These are phyloP conservation scores for Aphanomyces cochlioides DNA, from an alignment of 352 stramenopile species.

Conservation along the genomic window DNA sequence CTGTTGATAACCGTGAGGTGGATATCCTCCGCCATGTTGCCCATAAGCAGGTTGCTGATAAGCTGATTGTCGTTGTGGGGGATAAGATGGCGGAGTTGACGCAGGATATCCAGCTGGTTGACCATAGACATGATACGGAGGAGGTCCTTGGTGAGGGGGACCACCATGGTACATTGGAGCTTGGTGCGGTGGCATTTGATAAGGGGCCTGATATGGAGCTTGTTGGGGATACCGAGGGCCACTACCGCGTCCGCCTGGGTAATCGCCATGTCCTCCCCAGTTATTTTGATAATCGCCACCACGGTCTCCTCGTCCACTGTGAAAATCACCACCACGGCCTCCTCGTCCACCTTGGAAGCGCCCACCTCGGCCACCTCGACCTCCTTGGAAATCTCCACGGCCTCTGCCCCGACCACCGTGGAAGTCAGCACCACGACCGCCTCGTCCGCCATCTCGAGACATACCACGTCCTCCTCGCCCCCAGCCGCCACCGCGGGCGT, in stretches of 20 bases:
- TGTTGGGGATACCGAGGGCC: neutral
- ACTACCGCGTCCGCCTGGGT: neutral
- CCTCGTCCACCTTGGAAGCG: neutral
- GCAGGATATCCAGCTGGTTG: neutral
- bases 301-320: neutral
- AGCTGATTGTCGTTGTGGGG: neutral
- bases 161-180: neutral
- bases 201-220: no score
- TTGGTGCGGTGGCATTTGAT: no score
- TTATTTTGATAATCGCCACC: neutral
- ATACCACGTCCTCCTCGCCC: neutral
- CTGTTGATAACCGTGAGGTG: neutral
- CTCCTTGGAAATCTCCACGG: neutral
- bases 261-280: neutral
- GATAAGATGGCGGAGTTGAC: slow-evolving; percentile 4
- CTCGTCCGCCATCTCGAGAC: neutral
- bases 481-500: neutral
- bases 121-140: neutral
- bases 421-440: neutral
- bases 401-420: slow-evolving; percentile 20
- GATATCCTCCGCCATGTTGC: neutral
- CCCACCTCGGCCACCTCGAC: neutral
- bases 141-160: neutral
- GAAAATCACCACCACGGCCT: slow-evolving; percentile 10
- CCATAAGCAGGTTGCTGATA: slow-evolving; percentile 1